Evolutionary conservation across 2,329 filamentous ascomycete species (phyloP), one percentile per base, ranked within the genome.

Genomic region (Colletotrichum endophyticum): DNA sequence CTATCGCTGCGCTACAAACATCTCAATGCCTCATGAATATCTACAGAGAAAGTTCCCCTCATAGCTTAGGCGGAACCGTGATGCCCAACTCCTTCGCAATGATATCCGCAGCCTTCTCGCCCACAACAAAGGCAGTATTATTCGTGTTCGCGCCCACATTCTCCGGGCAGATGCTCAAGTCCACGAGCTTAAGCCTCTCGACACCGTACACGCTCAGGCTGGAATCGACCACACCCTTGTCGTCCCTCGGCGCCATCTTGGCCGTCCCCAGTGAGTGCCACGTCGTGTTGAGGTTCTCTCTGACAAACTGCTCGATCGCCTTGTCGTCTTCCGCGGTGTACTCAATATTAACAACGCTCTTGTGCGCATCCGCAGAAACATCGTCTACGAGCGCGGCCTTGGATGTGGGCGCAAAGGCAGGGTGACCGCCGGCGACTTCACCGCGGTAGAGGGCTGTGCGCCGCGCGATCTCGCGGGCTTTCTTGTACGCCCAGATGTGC

Each of bases 401-500:
- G 1, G 87, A 89, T 0, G 80, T 83, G 1, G 83, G 75, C 0
- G 85, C 80, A 79, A 90, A 91, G 15, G 81, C 80, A 2, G 89
- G 89, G 70, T 89, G 88, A 0, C 85, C 82, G 7, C 81, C 77
- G 6, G 84, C 81, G 4, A 88, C 49, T 79, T 90, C 86, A 79
- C 91, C 86, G 75, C 87, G 81, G 82, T 90, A 93, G 79, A 89
- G 87, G 2, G 86, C 82, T 79, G 91, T 90, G 7, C 91, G 89
- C 4, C 92, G 88, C 63, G 88, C 86, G 71, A 94, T 89, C 81
- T 93, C 92, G 2, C 93, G 90, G n/a, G 88, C 86, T 79, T 89
- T 90, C 83, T 94, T 94, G 85, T 94, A 94, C 1, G 86, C 88
- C 92, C 92, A 94, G 6, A 92, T 79, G 25, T 92, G 89, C 79